These are phyloP conservation scores for peach (Prunus persica) DNA, from an alignment of 306 rosid species.

Conservation along the genomic window DNA sequence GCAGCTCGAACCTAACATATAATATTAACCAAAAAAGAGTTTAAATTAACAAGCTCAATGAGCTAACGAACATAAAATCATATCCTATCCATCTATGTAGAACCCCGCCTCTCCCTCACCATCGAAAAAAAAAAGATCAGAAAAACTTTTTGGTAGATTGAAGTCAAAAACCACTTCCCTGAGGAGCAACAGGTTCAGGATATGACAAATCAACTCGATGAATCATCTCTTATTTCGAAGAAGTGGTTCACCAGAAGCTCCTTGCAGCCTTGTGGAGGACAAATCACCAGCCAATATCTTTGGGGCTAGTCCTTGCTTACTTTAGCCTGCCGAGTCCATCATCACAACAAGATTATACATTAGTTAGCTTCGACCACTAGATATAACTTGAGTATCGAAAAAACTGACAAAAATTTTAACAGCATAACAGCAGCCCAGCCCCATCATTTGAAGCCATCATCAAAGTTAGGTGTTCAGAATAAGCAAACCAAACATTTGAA, in stretches of 20 bases:
- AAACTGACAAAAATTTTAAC: not conserved
- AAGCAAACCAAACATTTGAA: not conserved
- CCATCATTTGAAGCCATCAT: not conserved
- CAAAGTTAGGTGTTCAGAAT: not conserved
- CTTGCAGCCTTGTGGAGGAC: constrained; percentile 28
- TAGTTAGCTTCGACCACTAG: constrained; percentile 8
- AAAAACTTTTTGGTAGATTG: not conserved
- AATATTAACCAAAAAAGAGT: not conserved
- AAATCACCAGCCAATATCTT: constrained; percentile 44
- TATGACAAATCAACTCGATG: not conserved
- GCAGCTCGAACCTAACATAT: constrained; percentile 6
- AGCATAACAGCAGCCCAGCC: not conserved
- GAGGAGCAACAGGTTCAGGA: not conserved
- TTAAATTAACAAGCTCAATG: not conserved
- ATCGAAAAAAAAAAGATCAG: not conserved
- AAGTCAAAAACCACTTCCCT: constrained; percentile 1
- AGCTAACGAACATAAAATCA: not conserved
- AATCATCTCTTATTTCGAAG: constrained; percentile 25
- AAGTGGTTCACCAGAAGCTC: constrained; percentile 25
- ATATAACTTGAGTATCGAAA: not conserved
- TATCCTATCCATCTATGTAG: not conserved
- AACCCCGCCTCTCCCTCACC: not conserved
- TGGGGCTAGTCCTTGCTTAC: constrained; percentile 43
- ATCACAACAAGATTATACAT: constrained; percentile 18
- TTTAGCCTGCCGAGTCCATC: constrained; percentile 57